Evolutionary conservation across 2,329 filamentous ascomycete species (phyloP).

Genomic region (Paraconiothyrium sp.): DNA sequence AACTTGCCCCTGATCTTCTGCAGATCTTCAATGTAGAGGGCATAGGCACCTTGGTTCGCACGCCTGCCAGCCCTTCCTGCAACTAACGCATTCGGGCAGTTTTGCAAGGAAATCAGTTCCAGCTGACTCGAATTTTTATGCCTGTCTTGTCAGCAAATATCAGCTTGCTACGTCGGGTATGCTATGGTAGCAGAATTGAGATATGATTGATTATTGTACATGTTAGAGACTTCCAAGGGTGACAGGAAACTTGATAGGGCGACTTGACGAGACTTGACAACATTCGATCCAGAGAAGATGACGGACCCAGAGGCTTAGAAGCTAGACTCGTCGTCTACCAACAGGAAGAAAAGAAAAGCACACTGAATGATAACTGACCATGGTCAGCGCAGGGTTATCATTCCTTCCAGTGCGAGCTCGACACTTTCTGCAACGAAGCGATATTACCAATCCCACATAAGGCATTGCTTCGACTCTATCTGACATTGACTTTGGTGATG

Average conservation of each 20-base stretch:
- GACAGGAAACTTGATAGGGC: slow-evolving; percentile 1
- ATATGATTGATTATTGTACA: slow-evolving; percentile 4
- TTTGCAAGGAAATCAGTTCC: background rate
- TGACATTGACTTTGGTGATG: too few relatives aligned
- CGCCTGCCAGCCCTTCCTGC: slow-evolving; percentile 5
- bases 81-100: slow-evolving; percentile 3
- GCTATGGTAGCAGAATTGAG: background rate
- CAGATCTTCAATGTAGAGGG: slow-evolving; percentile 1
- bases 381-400: slow-evolving; percentile 1
- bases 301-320: background rate
- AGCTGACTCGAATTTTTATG: background rate
- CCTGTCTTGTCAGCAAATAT: background rate
- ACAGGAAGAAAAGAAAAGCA: slow-evolving; percentile 1
- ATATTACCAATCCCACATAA: background rate
- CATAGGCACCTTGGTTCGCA: slow-evolving; percentile 1
- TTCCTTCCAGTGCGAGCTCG: background rate
- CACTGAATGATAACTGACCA: background rate
- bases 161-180: background rate
- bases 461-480: too few relatives aligned
- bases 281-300: background rate
- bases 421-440: slow-evolving; percentile 6
- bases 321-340: background rate
- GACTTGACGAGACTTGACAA: slow-evolving; percentile 1
- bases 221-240: background rate
- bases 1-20: slow-evolving; percentile 1